Evolutionary conservation across 2,329 filamentous ascomycete species (phyloP).

Genomic region (Colletotrichum tamarilloi): DNA sequence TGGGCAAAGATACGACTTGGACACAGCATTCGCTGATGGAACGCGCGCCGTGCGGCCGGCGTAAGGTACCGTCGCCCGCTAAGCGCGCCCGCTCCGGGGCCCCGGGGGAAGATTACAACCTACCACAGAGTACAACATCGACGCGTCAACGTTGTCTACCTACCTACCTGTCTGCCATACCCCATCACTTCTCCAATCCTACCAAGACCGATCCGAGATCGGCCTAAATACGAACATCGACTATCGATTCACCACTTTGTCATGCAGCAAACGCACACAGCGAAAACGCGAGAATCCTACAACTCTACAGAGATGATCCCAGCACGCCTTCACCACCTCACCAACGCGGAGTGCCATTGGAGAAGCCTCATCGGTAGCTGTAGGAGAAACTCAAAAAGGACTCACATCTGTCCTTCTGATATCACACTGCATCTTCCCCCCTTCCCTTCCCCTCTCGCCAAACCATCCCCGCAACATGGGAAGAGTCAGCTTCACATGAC

Average conservation of each 20-base stretch:
- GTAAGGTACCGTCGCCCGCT: background rate
- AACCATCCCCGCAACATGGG: background rate
- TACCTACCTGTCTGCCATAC: background rate
- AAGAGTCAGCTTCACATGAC: slow-evolving; percentile 26
- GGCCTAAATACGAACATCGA: background rate
- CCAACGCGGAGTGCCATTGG: background rate
- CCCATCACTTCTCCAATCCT: background rate
- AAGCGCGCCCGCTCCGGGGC: background rate
- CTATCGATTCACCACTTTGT: background rate
- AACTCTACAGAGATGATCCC: background rate
- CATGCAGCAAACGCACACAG: background rate
- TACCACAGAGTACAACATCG: background rate
- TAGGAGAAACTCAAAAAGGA: background rate
- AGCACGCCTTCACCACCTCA: background rate
- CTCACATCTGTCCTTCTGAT: background rate
- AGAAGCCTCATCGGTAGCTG: background rate
- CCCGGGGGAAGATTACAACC: background rate
- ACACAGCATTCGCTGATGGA: background rate
- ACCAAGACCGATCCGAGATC: background rate
- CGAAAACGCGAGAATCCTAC: background rate
- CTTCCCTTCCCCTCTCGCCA: background rate
- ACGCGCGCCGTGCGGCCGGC: background rate
- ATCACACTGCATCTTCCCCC: no score
- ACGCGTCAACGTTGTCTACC: background rate
- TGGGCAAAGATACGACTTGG: background rate